Percentiles rank a stretch among this genome's conserved stretches.
Conservation (phyloP, 1,139 yeast genomes). For the Diutina neorugosa region DNA sequence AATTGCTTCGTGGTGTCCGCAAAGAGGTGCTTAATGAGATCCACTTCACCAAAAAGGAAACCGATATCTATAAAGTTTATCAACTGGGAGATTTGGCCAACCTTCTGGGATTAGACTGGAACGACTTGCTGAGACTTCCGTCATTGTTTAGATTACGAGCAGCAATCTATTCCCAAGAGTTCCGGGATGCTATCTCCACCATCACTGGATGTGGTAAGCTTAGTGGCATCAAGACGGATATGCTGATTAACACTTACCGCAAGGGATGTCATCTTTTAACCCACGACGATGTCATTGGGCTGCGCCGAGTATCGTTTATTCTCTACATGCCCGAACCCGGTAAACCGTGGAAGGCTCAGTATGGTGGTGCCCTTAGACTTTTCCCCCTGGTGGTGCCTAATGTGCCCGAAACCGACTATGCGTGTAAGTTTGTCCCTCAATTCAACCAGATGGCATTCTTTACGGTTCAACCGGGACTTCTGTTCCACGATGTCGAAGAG, state of each 20-base stretch:
- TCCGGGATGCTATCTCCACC: constrained; percentile 68
- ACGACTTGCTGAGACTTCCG: constrained; percentile 63
- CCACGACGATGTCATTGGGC: constrained; percentile 96
- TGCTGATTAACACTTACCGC: constrained; percentile 83
- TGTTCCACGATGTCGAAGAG: constrained; percentile 97
- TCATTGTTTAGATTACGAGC: constrained; percentile 66
- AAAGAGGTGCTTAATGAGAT: constrained; percentile 73
- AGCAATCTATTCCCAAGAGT: constrained; percentile 76
- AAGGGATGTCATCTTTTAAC: constrained; percentile 90
- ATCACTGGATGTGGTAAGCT: constrained; percentile 85
- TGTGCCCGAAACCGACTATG: constrained; percentile 74
- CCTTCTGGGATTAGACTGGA: constrained; percentile 70
- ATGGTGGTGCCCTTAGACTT: constrained; percentile 86
- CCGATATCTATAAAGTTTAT: constrained; percentile 89
- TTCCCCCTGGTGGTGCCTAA: constrained; percentile 83
- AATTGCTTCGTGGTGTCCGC: constrained; percentile 65
- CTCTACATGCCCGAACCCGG: constrained; percentile 90
- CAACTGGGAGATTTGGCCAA: constrained; percentile 96
- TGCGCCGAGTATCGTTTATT: constrained; percentile 86
- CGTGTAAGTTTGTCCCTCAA: constrained; percentile 68
- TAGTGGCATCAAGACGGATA: constrained; percentile 82
- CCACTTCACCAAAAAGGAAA: constrained; percentile 88
- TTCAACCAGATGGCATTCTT: constrained; percentile 95
- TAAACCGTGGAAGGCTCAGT: constrained; percentile 69
- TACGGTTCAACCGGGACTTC: constrained; percentile 89